A percentile compares a stretch with the other conserved stretches of the same genome.
Evolutionary conservation across 345 rosid species (phyloP).

Genomic region (Brassica carinata): DNA sequence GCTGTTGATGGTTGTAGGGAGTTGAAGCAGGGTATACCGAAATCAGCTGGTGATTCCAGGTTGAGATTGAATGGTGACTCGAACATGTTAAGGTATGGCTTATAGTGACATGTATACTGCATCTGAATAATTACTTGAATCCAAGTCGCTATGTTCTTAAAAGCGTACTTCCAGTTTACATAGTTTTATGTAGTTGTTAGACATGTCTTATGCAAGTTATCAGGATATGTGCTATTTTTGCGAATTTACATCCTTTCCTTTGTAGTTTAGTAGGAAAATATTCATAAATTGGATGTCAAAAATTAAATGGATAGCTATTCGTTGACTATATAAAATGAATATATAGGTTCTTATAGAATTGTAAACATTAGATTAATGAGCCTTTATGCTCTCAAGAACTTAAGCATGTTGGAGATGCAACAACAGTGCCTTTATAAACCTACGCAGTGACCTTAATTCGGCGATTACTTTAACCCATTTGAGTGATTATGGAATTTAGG

Average conservation of each 20-base stretch:
- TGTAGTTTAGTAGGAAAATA: slow-evolving; percentile 6
- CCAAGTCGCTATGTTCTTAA: neutral
- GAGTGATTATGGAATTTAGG: neutral
- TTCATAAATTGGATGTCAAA: neutral
- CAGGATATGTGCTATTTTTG: slow-evolving; percentile 2
- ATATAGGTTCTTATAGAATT: slow-evolving; percentile 13
- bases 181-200: neutral
- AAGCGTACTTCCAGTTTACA: neutral
- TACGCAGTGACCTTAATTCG: slow-evolving; percentile 1
- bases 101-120: slow-evolving; percentile 7
- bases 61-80: slow-evolving; percentile 77
- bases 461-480: neutral
- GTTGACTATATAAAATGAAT: slow-evolving; percentile 2
- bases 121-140: neutral
- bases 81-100: slow-evolving; percentile 73
- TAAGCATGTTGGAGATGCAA: no score
- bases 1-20: slow-evolving; percentile 72
- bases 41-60: slow-evolving; percentile 61
- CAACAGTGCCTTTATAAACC: slow-evolving; percentile 5
- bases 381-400: slow-evolving; percentile 13
- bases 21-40: slow-evolving; percentile 73
- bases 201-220: neutral
- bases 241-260: neutral
- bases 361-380: slow-evolving; percentile 13
- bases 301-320: slow-evolving; percentile 11